Conservation (phyloP, 2,329 filamentous ascomycete genomes). For the Sphaerulina musiva region DNA sequence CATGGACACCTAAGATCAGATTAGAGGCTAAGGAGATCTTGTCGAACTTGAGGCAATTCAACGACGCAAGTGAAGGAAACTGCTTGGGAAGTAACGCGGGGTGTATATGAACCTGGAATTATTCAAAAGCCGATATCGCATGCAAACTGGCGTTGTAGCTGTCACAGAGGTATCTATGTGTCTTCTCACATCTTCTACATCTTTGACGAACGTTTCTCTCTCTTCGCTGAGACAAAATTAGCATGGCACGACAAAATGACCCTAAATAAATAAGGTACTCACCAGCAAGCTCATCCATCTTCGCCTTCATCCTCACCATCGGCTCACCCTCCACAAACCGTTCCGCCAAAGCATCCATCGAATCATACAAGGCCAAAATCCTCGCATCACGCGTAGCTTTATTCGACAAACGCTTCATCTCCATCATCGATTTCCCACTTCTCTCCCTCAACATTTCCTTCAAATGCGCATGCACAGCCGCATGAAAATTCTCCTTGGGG, state of each 20-base stretch:
- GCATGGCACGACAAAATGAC: background rate
- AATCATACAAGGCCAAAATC: slow-evolving; percentile 24
- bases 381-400: slow-evolving; percentile 18
- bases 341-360: slow-evolving; percentile 23
- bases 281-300: slow-evolving; percentile 27
- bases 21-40: background rate
- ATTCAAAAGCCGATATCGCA: background rate
- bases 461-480: slow-evolving; percentile 21
- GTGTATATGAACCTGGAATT: background rate
- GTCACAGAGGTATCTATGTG: background rate
- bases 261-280: slow-evolving; percentile 6
- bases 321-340: slow-evolving; percentile 29
- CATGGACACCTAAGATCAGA: background rate
- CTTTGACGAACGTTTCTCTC: slow-evolving; percentile 15
- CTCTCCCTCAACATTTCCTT: slow-evolving; percentile 24
- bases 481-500: slow-evolving; percentile 25
- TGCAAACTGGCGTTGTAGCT: background rate
- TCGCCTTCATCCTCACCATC: slow-evolving; percentile 26
- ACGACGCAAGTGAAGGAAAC: too few species aligned
- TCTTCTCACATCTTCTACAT: slow-evolving; percentile 4
- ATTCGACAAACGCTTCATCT: slow-evolving; percentile 28
- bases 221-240: slow-evolving; percentile 11
- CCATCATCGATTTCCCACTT: slow-evolving; percentile 26
- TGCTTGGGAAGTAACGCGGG: too few species aligned
- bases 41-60: too few species aligned